Base-by-base conservation (phyloP, 176 grass and related monocot genomes). In the Eremochloa ophiuroides region DNA sequence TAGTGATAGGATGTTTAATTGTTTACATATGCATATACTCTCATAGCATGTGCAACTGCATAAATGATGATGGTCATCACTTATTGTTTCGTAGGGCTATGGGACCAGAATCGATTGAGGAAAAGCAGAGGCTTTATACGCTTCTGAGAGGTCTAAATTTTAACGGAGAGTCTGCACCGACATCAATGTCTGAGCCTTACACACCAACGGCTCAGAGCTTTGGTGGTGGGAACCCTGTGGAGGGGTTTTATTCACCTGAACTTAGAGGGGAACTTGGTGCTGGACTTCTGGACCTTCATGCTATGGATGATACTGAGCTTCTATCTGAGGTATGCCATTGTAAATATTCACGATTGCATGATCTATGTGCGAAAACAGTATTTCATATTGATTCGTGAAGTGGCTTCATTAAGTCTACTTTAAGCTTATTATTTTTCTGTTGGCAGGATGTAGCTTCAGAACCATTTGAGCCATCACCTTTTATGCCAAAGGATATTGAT, bases 241-340 rank as follows among this genome's bases (percentile, higher is more conserved):
- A 93, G 64, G 89, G 88, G 18, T 90, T 99, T 82, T 99, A 99
- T 93, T 99, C 93, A 69, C 83, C 93, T 23, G 97, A 99, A 61
- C 83, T 99, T 37, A 91, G 93, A 92, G 89, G 97, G 81, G 97
- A 99, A 62, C 94, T 99, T 90, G 97, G 93, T 69, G 93, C 97
- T 90, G 97, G 93, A 26, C 93, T 99, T 79, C 76, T 99, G 73
- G 97, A 99, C 80, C 91, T 99, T 38, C 97, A 96, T 85, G 91
- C 97, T 79, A 93, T 96, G 68, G 97, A 99, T 88, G 93, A 99
- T 35, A 99, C 93, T 17, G 93, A 95, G 41, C 93, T 99, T 48
- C 85, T 99, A 20, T 96, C 97, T 28, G 97, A 96, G 87, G 97
- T 99, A 91, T 75, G 69, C 22, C 55, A n/a, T 30, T 59, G 75